Conservation (phyloP, 768 basidiomycete genomes). For the Lepiota brunneoincarnata region DNA sequence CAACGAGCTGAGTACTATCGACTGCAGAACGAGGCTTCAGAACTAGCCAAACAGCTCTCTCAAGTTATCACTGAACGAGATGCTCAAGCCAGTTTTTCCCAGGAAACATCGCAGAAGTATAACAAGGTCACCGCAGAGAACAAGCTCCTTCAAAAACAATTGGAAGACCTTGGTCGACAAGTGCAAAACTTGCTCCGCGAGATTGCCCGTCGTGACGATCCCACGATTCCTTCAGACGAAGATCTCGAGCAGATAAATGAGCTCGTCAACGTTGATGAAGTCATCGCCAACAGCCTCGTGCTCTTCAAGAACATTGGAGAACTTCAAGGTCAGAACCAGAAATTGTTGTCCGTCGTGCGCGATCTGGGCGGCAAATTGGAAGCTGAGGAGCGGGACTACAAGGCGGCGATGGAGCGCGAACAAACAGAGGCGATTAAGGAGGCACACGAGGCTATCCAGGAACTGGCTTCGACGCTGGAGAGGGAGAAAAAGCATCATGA, state of each 20-base stretch:
- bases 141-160: constrained; percentile 68
- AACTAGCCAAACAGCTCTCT: constrained; percentile 78
- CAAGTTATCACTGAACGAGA: constrained; percentile 78
- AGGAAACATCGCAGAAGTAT: constrained; percentile 64
- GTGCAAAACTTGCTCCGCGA: constrained; percentile 78
- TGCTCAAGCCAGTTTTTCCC: constrained; percentile 46
- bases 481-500: constrained; percentile 70
- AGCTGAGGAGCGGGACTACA: constrained; percentile 74
- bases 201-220: constrained; percentile 79
- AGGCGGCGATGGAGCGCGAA: constrained; percentile 65
- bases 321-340: constrained; percentile 92
- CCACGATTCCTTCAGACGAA: constrained; percentile 72
- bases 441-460: constrained; percentile 84
- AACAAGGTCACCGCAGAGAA: constrained; percentile 57
- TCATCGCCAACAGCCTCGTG: constrained; percentile 88
- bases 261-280: constrained; percentile 58
- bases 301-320: constrained; percentile 76
- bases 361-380: constrained; percentile 87
- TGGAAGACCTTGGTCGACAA: constrained; percentile 82
- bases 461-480: constrained; percentile 76
- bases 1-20: constrained; percentile 90
- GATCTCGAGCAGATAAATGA: constrained; percentile 42
- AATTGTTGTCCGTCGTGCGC: constrained; percentile 77
- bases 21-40: constrained; percentile 72
- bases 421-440: constrained; percentile 80